Conservation (phyloP, 2,329 filamentous ascomycete species). For the Alternaria arbusti region DNA sequence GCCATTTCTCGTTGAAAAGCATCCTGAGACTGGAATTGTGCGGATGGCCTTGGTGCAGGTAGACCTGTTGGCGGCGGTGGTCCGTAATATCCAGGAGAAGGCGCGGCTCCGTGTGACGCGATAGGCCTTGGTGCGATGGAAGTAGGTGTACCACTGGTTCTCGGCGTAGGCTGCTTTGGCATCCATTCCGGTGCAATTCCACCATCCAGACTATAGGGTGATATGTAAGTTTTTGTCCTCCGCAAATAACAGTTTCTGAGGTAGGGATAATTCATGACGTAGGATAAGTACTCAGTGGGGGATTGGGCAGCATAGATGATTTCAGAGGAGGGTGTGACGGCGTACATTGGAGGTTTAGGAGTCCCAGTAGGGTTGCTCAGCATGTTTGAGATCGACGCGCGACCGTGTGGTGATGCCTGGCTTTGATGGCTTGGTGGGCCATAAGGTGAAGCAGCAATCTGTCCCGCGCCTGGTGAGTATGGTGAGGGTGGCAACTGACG, state of each 20-base stretch:
- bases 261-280: conserved; percentile 55
- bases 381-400: conserved; percentile 42
- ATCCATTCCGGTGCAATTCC: conserved; percentile 51
- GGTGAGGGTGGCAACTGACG: conserved; percentile 29
- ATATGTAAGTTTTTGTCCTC: conserved; percentile 55
- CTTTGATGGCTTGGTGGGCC: conserved; percentile 19
- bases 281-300: conserved; percentile 50
- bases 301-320: conserved; percentile 45
- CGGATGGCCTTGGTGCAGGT: conserved; percentile 35
- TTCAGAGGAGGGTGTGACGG: conserved; percentile 44
- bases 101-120: conserved; percentile 11
- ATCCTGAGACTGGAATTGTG: conserved; percentile 53
- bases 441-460: conserved; percentile 17
- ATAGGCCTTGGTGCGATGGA: conserved; percentile 22
- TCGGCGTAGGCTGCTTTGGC: conserved; percentile 29
- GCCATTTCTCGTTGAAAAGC: conserved; percentile 53
- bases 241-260: conserved; percentile 54
- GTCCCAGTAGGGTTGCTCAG: conserved; percentile 39
- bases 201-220: conserved; percentile 53
- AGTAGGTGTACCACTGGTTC: conserved; percentile 13
- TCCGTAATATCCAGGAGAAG: conserved; percentile 18
- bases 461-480: conserved; percentile 25
- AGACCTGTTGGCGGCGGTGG: conserved; percentile 10
- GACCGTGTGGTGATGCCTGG: conserved; percentile 40
- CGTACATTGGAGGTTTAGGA: conserved; percentile 48